A percentile compares a stretch with the other conserved stretches of the same genome.
phyloP scores from a whole-genome alignment of 495 filamentous ascomycete genomes.

The Penicillium waksmanii region DNA sequence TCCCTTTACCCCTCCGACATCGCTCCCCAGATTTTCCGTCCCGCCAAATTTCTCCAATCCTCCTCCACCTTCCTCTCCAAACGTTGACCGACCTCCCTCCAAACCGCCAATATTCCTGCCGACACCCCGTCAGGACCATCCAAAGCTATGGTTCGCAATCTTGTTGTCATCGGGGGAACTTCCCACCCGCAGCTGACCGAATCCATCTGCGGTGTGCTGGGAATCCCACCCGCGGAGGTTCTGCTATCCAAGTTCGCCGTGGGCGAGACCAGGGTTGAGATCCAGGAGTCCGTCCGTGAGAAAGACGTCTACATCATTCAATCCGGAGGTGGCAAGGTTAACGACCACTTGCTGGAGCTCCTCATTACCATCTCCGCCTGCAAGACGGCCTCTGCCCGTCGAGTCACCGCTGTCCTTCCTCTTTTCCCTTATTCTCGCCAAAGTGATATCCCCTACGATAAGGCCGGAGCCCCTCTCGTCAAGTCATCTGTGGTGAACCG shows the following conservation, averaged over 20 bases:
- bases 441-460: constrained; percentile 95
- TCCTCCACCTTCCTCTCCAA: constrained; percentile 29
- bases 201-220: constrained; percentile 82
- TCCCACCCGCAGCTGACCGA: constrained; percentile 88
- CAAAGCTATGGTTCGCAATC: constrained; percentile 83
- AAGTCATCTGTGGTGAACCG: constrained; percentile 61
- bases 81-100: constrained; percentile 14
- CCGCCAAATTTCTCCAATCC: constrained; percentile 36
- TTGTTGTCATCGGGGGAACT: constrained; percentile 90
- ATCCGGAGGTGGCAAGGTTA: constrained; percentile 85
- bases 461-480: constrained; percentile 82
- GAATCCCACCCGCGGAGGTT: constrained; percentile 79
- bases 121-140: constrained; percentile 13
- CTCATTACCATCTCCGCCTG: constrained; percentile 96
- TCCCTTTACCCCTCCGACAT: constrained; percentile 24
- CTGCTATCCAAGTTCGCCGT: constrained; percentile 89
- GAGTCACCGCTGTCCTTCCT: constrained; percentile 91
- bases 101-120: constrained; percentile 13
- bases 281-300: constrained; percentile 90
- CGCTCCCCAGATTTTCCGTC: constrained; percentile 42
- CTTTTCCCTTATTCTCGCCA: constrained; percentile 96
- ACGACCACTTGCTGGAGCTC: constrained; percentile 93
- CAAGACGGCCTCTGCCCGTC: constrained; percentile 90
- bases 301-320: constrained; percentile 99
- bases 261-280: constrained; percentile 93